Conservation (phyloP, 2,329 filamentous ascomycete species). For the Cladophialophora bantiana region DNA sequence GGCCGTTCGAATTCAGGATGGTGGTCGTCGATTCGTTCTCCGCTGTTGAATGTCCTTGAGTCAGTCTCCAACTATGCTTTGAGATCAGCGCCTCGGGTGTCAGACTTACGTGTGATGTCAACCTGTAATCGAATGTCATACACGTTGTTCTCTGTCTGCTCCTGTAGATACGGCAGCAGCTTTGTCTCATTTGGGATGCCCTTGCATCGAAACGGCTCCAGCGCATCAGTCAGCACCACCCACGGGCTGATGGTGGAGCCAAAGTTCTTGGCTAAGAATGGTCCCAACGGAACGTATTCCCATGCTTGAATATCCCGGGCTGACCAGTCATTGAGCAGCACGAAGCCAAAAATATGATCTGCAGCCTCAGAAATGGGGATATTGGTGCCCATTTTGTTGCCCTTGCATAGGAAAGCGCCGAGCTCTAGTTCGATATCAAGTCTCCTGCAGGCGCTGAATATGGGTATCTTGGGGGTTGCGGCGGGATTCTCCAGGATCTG, state of each 20-base stretch:
- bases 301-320: conserved; percentile 82
- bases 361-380: conserved; percentile 70
- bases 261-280: conserved; percentile 86
- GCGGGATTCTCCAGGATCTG: conserved; percentile 73
- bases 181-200: conserved; percentile 63
- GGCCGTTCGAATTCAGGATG: conserved; percentile 67
- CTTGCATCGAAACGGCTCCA: conserved; percentile 69
- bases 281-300: conserved; percentile 83
- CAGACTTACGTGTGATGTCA: conserved; percentile 63
- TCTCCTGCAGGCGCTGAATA: conserved; percentile 68
- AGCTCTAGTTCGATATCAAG: conserved; percentile 84
- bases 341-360: conserved; percentile 77
- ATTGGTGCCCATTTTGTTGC: conserved; percentile 69
- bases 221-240: conserved; percentile 77
- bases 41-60: conserved; percentile 35
- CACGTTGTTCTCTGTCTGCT: conserved; percentile 64
- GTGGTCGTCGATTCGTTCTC: conserved; percentile 61
- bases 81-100: neutral
- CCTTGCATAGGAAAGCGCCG: conserved; percentile 73
- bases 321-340: conserved; percentile 88
- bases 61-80: conserved; percentile 6
- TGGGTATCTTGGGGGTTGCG: conserved; percentile 67
- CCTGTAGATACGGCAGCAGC: conserved; percentile 69
- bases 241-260: conserved; percentile 78
- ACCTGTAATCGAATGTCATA: conserved; percentile 75